These are phyloP conservation scores for Neurospora hispaniola DNA, from an alignment of 495 filamentous ascomycete genomes.

Conservation along the genomic window DNA sequence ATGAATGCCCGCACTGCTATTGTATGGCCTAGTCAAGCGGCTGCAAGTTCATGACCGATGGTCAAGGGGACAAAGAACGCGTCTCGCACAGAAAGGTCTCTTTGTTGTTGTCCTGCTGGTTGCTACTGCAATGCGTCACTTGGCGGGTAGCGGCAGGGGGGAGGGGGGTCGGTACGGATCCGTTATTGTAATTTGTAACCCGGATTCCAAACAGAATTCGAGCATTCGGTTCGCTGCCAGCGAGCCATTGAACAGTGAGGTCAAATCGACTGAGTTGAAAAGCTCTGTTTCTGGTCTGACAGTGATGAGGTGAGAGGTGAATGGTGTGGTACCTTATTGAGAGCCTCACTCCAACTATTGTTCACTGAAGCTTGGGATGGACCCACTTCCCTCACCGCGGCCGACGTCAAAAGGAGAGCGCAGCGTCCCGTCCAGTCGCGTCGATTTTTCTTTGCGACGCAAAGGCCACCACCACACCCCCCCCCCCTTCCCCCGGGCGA, in stretches of 20 bases:
- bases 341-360: not conserved
- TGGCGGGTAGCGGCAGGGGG: not conserved
- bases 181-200: not conserved
- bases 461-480: not conserved
- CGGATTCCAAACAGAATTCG: not conserved
- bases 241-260: not conserved
- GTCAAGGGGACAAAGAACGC: not conserved
- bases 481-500: too few species aligned
- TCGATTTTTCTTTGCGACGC: not conserved
- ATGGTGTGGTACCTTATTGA: not conserved
- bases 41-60: not conserved
- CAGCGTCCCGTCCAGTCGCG: not conserved
- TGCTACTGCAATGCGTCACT: not conserved
- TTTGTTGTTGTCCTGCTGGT: not conserved
- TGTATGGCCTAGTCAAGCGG: not conserved
- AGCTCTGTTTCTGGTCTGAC: not conserved
- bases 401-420: not conserved
- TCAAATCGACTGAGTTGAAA: not conserved
- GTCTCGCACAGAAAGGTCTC: not conserved
- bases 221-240: not conserved
- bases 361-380: not conserved
- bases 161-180: not conserved
- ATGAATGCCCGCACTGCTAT: not conserved
- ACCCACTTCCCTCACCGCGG: not conserved
- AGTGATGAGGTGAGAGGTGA: not conserved